Evolutionary conservation across 345 rosid species (phyloP).

Genomic region (Passiflora organensis): DNA sequence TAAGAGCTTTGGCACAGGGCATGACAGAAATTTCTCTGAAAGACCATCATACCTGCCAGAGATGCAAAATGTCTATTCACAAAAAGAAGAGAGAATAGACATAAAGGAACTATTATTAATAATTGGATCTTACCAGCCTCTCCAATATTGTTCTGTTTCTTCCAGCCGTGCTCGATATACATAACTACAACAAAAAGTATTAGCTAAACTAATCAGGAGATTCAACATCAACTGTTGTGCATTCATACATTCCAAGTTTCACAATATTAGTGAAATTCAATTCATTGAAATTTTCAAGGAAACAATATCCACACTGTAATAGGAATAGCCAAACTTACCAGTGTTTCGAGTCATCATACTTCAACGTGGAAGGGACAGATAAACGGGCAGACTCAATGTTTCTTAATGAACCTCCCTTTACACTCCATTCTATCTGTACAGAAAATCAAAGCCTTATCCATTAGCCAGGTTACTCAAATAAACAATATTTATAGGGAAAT

Average conservation of each 20-base stretch:
- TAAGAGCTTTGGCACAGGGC: slow-evolving; percentile 80
- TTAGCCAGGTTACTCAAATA: not conserved
- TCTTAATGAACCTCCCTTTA: slow-evolving; percentile 77
- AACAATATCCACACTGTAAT: not conserved
- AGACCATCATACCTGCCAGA: slow-evolving; percentile 90
- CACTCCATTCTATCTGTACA: slow-evolving; percentile 79
- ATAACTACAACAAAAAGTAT: slow-evolving; percentile 46
- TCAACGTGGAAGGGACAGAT: slow-evolving; percentile 74
- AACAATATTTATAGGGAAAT: slow-evolving; percentile 6
- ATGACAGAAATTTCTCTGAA: slow-evolving; percentile 76
- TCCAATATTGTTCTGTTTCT: slow-evolving; percentile 96
- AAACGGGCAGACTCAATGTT: slow-evolving; percentile 92
- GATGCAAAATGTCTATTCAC: not conserved
- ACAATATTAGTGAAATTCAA: not conserved
- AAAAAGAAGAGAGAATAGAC: not conserved
- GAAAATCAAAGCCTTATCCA: not conserved
- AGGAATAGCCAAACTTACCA: slow-evolving; percentile 54
- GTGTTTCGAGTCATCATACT: slow-evolving; percentile 66
- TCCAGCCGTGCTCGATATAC: slow-evolving; percentile 61
- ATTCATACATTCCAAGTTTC: not conserved
- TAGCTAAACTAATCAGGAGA: slow-evolving; percentile 3
- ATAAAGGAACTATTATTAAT: not conserved
- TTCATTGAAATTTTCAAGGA: not conserved
- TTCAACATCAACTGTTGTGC: not conserved
- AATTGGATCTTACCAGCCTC: slow-evolving; percentile 58